These are phyloP conservation scores for Astragalus glycyphyllos DNA, from an alignment of 306 rosid species.

Conservation along the genomic window DNA sequence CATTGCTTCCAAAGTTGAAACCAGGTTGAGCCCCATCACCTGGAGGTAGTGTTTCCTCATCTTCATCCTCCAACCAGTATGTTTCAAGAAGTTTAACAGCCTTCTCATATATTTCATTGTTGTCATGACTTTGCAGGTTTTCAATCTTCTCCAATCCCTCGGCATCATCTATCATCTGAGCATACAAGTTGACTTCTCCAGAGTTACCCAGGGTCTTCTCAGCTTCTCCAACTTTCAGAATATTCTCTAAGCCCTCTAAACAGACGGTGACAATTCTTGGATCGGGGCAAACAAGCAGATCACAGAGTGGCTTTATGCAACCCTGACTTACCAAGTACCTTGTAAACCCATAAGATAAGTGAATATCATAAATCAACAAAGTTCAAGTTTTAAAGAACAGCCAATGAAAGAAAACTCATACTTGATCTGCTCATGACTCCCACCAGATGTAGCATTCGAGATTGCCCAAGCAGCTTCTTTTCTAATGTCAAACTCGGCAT, in stretches of 20 bases:
- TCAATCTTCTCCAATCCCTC: conserved; percentile 87
- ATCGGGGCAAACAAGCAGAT: conserved; percentile 86
- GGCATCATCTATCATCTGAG: conserved; percentile 78
- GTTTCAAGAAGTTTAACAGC: conserved; percentile 83
- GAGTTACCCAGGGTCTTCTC: conserved; percentile 59
- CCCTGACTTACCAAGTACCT: conserved; percentile 77
- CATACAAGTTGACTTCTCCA: conserved; percentile 72
- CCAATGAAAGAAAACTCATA: conserved; percentile 39
- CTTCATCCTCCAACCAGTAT: conserved; percentile 79
- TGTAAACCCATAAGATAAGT: conserved; percentile 38
- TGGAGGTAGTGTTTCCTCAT: conserved; percentile 63
- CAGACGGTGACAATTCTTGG: conserved; percentile 76
- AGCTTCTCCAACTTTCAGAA: conserved; percentile 79
- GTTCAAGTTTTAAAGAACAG: background rate
- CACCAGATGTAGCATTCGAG: conserved; percentile 89
- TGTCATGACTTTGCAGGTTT: conserved; percentile 81
- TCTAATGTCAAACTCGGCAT: conserved; percentile 87
- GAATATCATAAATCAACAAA: background rate
- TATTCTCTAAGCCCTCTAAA: conserved; percentile 80
- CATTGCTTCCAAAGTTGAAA: conserved; percentile 65
- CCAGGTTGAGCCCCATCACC: conserved; percentile 59
- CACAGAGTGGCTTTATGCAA: conserved; percentile 86
- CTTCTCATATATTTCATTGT: conserved; percentile 81
- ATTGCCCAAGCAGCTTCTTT: conserved; percentile 95
- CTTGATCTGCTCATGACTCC: conserved; percentile 75